These are phyloP conservation scores for Alternaria incomplexa DNA, from an alignment of 2,329 filamentous ascomycete species.

Conservation along the genomic window DNA sequence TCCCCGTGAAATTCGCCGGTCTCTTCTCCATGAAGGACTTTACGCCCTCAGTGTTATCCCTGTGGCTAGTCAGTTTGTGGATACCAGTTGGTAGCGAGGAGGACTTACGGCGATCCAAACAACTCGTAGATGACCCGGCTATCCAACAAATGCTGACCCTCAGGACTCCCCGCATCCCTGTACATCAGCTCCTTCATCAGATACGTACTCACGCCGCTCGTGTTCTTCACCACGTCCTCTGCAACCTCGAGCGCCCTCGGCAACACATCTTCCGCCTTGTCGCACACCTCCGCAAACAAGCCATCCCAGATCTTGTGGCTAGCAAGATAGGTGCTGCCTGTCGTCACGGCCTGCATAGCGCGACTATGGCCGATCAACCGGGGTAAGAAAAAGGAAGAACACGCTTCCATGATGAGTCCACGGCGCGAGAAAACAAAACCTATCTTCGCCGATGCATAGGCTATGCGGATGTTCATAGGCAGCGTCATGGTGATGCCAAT, in stretches of 20 bases:
- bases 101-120: slow-evolving; percentile 56
- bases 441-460: slow-evolving; percentile 66
- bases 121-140: slow-evolving; percentile 67
- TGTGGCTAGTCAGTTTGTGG: slow-evolving; percentile 27
- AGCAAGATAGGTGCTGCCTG: slow-evolving; percentile 65
- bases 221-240: slow-evolving; percentile 69
- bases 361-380: slow-evolving; percentile 69
- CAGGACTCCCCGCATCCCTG: slow-evolving; percentile 63
- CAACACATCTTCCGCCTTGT: slow-evolving; percentile 65
- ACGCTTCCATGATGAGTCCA: slow-evolving; percentile 75
- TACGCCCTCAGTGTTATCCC: slow-evolving; percentile 72
- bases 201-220: slow-evolving; percentile 67
- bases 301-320: slow-evolving; percentile 59
- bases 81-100: not conserved
- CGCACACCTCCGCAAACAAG: slow-evolving; percentile 71
- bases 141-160: slow-evolving; percentile 75
- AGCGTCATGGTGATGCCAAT: slow-evolving; percentile 66
- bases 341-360: slow-evolving; percentile 71
- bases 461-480: slow-evolving; percentile 62
- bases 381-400: slow-evolving; percentile 73
- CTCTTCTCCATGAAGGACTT: slow-evolving; percentile 74
- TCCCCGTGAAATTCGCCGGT: slow-evolving; percentile 65
- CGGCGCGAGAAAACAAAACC: slow-evolving; percentile 76
- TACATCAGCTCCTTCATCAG: slow-evolving; percentile 77
- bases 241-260: slow-evolving; percentile 70